Conservation (phyloP, 257 asterid genomes). For the Fraxinus quadrangulata region DNA sequence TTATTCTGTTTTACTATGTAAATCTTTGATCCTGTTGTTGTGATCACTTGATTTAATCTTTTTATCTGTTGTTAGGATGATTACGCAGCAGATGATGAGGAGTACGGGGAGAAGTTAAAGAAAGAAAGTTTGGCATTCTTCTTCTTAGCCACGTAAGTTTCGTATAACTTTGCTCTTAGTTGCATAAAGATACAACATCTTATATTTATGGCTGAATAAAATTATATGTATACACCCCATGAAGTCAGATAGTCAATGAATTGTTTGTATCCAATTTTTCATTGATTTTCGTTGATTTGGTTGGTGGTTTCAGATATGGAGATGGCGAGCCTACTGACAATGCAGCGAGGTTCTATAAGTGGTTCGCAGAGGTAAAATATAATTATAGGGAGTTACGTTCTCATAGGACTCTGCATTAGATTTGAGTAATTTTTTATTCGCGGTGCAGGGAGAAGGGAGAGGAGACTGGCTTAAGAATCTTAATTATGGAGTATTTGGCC, state of each 20-base stretch:
- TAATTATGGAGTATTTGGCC: constrained; percentile 88
- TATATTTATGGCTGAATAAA: neutral
- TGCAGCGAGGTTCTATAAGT: constrained; percentile 91
- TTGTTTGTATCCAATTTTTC: constrained; percentile 17
- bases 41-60: constrained; percentile 14
- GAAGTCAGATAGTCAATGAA: constrained; percentile 19
- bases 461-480: constrained; percentile 84
- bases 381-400: neutral
- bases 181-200: neutral
- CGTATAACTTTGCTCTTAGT: neutral
- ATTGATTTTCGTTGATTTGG: constrained; percentile 44
- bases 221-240: constrained; percentile 5
- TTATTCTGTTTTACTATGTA: constrained; percentile 10
- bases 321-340: constrained; percentile 99
- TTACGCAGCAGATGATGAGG: constrained; percentile 93
- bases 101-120: constrained; percentile 83
- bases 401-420: constrained; percentile 9
- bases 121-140: constrained; percentile 78
- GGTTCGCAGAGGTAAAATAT: constrained; percentile 80
- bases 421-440: constrained; percentile 27
- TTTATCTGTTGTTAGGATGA: constrained; percentile 65
- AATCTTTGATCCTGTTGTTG: neutral
- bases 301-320: constrained; percentile 80
- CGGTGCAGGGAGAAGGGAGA: constrained; percentile 66
- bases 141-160: constrained; percentile 93